phyloP scores from a whole-genome alignment of 2,329 filamentous ascomycete genomes.

The Penicillium griseofulvum region DNA sequence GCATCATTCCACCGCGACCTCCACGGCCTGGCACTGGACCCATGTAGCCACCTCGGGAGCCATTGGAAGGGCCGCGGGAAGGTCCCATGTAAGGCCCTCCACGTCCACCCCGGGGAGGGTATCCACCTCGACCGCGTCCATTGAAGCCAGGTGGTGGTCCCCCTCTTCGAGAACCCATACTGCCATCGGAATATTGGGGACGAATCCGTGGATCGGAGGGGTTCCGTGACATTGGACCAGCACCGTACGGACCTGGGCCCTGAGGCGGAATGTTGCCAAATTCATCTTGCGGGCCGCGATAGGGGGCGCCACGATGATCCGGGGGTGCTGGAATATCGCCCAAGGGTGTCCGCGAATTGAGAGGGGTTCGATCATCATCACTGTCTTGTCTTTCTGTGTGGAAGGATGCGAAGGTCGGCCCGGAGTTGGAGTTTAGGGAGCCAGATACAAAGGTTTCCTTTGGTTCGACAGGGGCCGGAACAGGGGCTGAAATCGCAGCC shows the following conservation, averaged over 20 bases:
- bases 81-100: conserved; percentile 40
- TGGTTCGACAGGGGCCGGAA: conserved; percentile 42
- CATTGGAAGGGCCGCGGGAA: conserved; percentile 32
- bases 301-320: conserved; percentile 32
- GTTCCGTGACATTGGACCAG: conserved; percentile 37
- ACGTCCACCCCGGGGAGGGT: conserved; percentile 47
- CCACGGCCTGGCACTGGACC: conserved; percentile 35
- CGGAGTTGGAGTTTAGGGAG: conserved; percentile 51
- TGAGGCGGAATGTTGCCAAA: conserved; percentile 41
- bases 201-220: conserved; percentile 46
- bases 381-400: conserved; percentile 32
- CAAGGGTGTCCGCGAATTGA: conserved; percentile 36
- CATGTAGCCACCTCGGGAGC: conserved; percentile 46
- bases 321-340: conserved; percentile 27
- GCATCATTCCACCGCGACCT: conserved; percentile 44
- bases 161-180: conserved; percentile 44
- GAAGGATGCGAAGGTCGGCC: conserved; percentile 50
- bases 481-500: conserved; percentile 25
- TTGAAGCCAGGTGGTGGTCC: conserved; percentile 45
- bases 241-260: conserved; percentile 28
- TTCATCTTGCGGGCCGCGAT: conserved; percentile 38
- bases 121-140: conserved; percentile 58
- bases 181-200: conserved; percentile 49
- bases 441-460: conserved; percentile 59
- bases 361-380: conserved; percentile 43